These are phyloP conservation scores for Leptomonas pyrrhocoris DNA, from an alignment of 208 protist genomes.

Conservation along the genomic window DNA sequence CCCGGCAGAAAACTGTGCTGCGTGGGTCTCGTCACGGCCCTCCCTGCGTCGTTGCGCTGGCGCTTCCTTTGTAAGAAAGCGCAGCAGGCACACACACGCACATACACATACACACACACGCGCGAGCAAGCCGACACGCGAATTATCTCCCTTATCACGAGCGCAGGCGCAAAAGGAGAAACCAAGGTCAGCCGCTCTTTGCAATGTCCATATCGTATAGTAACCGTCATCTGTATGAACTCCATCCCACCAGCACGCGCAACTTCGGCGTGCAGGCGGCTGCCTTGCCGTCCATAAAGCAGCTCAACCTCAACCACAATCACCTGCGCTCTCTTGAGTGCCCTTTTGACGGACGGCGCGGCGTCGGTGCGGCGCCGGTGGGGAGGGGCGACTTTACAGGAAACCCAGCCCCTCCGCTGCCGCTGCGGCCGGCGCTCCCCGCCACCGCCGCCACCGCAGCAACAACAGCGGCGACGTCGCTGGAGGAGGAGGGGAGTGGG, in stretches of 20 bases:
- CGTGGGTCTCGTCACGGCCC: too few relatives aligned
- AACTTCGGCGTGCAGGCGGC: constrained; percentile 23
- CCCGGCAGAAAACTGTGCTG: too few relatives aligned
- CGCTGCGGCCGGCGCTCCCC: neutral
- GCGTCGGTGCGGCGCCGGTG: neutral
- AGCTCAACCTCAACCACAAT: constrained; percentile 38
- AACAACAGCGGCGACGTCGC: neutral
- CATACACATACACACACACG: too few relatives aligned
- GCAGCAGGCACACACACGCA: too few relatives aligned
- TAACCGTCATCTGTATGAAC: constrained; percentile 23
- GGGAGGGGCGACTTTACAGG: neutral
- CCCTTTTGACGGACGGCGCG: constrained; percentile 7
- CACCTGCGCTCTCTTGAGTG: constrained; percentile 30
- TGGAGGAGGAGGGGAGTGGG: constrained; percentile 24
- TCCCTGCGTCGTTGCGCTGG: too few relatives aligned
- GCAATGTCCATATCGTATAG: constrained; percentile 19
- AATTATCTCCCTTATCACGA: too few relatives aligned
- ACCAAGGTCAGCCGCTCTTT: neutral
- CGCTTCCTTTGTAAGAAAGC: too few relatives aligned
- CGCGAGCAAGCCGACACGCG: too few relatives aligned
- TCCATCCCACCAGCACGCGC: constrained; percentile 11
- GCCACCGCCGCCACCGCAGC: neutral
- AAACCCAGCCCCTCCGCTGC: neutral
- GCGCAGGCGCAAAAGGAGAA: too few relatives aligned
- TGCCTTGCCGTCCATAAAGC: constrained; percentile 6